A percentile compares a stretch with the other conserved stretches of the same genome.
These are phyloP conservation scores for Thuja plicata DNA, from an alignment of 83 land plant species.

Conservation along the genomic window DNA sequence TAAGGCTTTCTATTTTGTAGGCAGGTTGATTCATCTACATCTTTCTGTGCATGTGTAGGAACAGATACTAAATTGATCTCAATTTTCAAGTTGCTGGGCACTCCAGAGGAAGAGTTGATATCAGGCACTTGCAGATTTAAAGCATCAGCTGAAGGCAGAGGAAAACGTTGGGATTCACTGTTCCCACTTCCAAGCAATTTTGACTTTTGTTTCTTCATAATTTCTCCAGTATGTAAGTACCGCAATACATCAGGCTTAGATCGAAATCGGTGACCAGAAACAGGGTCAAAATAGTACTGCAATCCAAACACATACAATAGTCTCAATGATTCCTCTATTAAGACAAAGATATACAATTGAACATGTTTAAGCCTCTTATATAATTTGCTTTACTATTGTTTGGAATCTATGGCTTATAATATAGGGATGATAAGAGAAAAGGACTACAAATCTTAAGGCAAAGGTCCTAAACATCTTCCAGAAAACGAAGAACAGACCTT, in stretches of 20 bases:
- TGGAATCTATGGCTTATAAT: not conserved
- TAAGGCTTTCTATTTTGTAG: not conserved
- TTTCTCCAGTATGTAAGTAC: not conserved
- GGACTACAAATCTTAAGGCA: not conserved
- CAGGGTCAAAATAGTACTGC: not conserved
- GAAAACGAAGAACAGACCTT: conserved; percentile 16
- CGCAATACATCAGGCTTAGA: not conserved
- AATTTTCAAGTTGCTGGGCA: not conserved
- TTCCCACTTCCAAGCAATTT: not conserved
- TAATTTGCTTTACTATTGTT: not conserved
- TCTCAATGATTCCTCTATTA: not conserved
- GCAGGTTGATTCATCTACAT: not conserved
- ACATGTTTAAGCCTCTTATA: not conserved
- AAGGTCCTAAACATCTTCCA: not conserved
- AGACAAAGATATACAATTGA: not conserved
- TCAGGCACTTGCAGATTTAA: not conserved
- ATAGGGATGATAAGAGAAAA: not conserved
- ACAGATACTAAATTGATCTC: not conserved
- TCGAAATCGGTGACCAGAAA: not conserved
- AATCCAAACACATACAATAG: not conserved
- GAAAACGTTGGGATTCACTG: not conserved
- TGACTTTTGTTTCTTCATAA: not conserved
- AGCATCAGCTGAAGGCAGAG: not conserved
- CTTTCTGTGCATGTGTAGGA: not conserved
- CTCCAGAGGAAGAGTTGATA: not conserved